Base-by-base conservation (phyloP, 2,329 filamentous ascomycete genomes). In the Coniochaeta sp. region DNA sequence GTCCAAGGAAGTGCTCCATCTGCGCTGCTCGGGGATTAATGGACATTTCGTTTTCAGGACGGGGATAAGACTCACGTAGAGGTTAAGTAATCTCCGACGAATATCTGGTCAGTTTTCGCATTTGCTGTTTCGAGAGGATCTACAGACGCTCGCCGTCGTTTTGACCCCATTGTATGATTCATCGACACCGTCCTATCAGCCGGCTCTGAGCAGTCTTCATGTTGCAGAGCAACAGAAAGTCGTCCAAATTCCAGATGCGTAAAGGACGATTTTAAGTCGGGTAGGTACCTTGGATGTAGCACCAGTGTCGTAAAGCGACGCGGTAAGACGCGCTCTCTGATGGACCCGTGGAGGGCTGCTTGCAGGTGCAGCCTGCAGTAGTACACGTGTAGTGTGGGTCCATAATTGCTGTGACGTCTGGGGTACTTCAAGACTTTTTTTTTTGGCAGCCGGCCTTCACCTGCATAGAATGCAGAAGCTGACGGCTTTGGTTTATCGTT, bases 51-150 rank as follows among this genome's bases (percentile, higher is more conserved):
- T 10, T 7, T 12, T 30, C 42, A 47, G 12, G 3, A 36, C 38
- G 26, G 38, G 54, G 54, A 16, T 1, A 12, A 58, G 55, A 68
- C 74, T 64, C 67, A 84, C 82, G 72, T 74, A 19, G 77, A 74
- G 40, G 73, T 71, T 9, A 86, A 61, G 63, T 84, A 81, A 16
- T 79, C 71, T 24, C 67, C 63, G 17, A 81, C 65, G 65, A 86
- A 87, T 0, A 76, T 73, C 0, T 75, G 72, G 57, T 85, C 76
- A 0, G 69, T 67, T 62, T 79, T 79, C 26, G 65, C 65, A 62
- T 84, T 84, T 19, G 78, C 82, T 28, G 65, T 64, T 26, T 82
- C 78, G 40, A 87, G 78, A 1, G 74, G 72, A 57, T 72, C 71
- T 1, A 68, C 66, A 10, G 62, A 34, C 19, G 55, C 22, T 36